These are phyloP conservation scores for Rutstroemia sp. DNA, from an alignment of 2,329 filamentous ascomycete species.

Conservation along the genomic window DNA sequence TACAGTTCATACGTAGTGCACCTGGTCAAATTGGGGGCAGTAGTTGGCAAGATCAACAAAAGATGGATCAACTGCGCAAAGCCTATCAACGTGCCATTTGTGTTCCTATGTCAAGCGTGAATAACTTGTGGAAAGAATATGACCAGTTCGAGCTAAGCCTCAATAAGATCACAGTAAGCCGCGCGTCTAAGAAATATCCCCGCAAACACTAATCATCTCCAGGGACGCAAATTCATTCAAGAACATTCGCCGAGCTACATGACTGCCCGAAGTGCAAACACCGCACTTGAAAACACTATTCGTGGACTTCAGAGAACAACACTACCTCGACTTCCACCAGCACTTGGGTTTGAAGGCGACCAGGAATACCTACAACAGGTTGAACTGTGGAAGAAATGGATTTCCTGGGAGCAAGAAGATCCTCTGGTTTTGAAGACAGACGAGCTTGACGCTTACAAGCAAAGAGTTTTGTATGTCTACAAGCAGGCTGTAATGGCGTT, in stretches of 20 bases:
- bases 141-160: conserved; percentile 91
- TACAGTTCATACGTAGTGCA: conserved; percentile 83
- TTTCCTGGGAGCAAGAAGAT: conserved; percentile 91
- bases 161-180: conserved; percentile 79
- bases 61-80: conserved; percentile 90
- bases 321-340: conserved; percentile 73
- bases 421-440: conserved; percentile 80
- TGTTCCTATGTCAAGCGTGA: conserved; percentile 76
- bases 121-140: conserved; percentile 92
- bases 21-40: conserved; percentile 80
- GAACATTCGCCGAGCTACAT: conserved; percentile 91
- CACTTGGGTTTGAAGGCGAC: conserved; percentile 79
- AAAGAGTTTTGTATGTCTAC: conserved; percentile 82
- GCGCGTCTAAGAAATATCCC: not conserved
- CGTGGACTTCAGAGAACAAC: conserved; percentile 69
- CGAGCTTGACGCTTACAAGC: conserved; percentile 65
- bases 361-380: conserved; percentile 79
- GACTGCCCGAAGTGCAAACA: conserved; percentile 87
- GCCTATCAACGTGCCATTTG: conserved; percentile 86
- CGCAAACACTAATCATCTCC: conserved; percentile 15
- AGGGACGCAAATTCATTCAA: conserved; percentile 91
- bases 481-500: conserved; percentile 90
- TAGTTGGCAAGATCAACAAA: conserved; percentile 94
- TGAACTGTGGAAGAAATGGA: conserved; percentile 87
- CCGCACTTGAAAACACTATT: conserved; percentile 83